These are phyloP conservation scores for Clavispora santaluciae DNA, from an alignment of 805 yeast genomes.

Conservation along the genomic window DNA sequence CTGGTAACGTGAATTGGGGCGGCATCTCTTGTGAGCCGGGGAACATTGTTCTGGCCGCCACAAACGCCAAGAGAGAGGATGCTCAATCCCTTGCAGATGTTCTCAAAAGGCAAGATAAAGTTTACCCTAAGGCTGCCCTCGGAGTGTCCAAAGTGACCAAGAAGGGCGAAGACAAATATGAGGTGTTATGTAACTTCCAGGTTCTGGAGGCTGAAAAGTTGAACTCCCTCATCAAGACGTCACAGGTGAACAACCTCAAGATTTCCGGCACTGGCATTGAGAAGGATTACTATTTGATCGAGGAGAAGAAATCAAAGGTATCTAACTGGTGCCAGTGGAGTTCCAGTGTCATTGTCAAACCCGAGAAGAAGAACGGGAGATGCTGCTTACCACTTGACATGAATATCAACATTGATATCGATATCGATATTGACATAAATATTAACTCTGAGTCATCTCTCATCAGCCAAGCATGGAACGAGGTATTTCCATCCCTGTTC, in stretches of 20 bases:
- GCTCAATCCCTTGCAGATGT: neutral
- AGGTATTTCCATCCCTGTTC: neutral
- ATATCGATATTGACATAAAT: too few relatives aligned
- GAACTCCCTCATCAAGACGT: neutral
- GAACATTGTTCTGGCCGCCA: neutral
- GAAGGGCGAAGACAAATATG: slow-evolving; percentile 1
- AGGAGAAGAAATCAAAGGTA: slow-evolving; percentile 1
- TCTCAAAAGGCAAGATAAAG: neutral
- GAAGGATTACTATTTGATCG: slow-evolving; percentile 3
- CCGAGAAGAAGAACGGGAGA: slow-evolving; percentile 3
- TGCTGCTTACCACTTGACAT: slow-evolving; percentile 5
- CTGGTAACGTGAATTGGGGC: too few relatives aligned
- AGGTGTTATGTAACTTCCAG: slow-evolving; percentile 5
- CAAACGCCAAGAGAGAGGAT: slow-evolving; percentile 2
- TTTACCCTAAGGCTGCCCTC: slow-evolving; percentile 6
- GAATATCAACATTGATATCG: too few relatives aligned
- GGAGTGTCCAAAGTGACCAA: slow-evolving; percentile 3
- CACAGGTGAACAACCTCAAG: slow-evolving; percentile 1
- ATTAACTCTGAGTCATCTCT: neutral
- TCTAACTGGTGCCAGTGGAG: slow-evolving; percentile 4
- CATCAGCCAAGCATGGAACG: slow-evolving; percentile 1
- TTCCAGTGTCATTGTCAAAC: slow-evolving; percentile 4
- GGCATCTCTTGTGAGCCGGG: too few relatives aligned
- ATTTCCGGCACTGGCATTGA: slow-evolving; percentile 4
- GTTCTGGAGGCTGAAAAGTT: slow-evolving; percentile 3